These are phyloP conservation scores for Paracorniculantispora psalliotae DNA, from an alignment of 2,329 filamentous ascomycete genomes.

Conservation along the genomic window DNA sequence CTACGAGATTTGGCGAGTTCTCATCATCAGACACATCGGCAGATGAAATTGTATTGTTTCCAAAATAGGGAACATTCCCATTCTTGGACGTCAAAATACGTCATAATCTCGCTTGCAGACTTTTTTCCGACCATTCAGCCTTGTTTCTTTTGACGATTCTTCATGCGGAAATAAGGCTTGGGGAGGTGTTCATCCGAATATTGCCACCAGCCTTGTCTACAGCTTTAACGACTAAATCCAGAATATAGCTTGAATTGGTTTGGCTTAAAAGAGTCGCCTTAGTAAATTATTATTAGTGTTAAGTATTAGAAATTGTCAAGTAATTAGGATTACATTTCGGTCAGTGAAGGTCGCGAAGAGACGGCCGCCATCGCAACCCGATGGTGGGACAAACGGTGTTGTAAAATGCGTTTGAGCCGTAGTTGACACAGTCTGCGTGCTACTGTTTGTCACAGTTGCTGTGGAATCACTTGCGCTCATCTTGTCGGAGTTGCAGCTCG, in stretches of 20 bases:
- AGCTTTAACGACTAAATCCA: no score
- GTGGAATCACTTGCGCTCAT: background rate
- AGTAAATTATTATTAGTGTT: no score
- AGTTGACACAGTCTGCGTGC: background rate
- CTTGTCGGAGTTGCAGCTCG: no score
- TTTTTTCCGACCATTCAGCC: background rate
- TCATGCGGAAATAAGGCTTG: no score
- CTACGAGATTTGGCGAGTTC: background rate
- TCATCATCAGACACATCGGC: background rate
- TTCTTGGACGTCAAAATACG: background rate
- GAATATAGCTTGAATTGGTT: no score
- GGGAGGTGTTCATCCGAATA: no score
- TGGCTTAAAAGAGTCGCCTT: no score
- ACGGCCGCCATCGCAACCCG: background rate
- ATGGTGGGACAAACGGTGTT: background rate
- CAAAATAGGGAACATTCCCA: background rate
- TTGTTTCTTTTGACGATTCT: no score
- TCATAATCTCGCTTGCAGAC: background rate
- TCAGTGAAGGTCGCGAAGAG: background rate
- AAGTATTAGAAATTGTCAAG: no score
- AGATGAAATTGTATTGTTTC: background rate
- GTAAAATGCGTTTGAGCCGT: background rate
- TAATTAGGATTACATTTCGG: background rate
- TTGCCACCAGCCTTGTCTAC: no score
- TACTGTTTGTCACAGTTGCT: background rate